Evolutionary conservation across 2,329 filamentous ascomycete species (phyloP).

Genomic region (Nemania sp.): DNA sequence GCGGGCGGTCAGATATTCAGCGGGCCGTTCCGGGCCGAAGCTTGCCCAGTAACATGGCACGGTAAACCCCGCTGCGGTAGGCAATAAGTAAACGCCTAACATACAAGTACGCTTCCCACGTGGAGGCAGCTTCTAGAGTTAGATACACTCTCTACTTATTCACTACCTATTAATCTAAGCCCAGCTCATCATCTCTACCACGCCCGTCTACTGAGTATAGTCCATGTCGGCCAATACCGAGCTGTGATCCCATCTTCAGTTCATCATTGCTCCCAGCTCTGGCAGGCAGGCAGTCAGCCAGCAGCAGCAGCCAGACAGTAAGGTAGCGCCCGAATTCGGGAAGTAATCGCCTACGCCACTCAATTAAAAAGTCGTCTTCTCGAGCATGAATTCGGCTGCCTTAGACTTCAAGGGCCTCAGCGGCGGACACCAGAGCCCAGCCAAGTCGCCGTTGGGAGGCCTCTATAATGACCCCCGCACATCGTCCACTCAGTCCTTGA

Average conservation of each 20-base stretch:
- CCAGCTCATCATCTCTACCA: too few species aligned
- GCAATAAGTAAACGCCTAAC: too few species aligned
- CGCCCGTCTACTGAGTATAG: neutral
- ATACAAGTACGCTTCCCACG: too few species aligned
- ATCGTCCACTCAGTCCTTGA: slow-evolving; percentile 52
- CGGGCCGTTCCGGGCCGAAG: too few species aligned
- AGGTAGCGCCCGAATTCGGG: neutral
- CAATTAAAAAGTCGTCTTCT: neutral
- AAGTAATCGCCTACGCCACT: neutral
- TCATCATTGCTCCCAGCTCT: neutral
- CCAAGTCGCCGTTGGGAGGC: slow-evolving; percentile 28
- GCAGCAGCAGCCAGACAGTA: neutral
- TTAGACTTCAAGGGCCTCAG: slow-evolving; percentile 17
- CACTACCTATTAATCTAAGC: too few species aligned
- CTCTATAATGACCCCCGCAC: slow-evolving; percentile 49
- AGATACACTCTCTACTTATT: too few species aligned
- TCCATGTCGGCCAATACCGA: neutral
- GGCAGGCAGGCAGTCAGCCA: neutral
- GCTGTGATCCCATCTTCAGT: neutral
- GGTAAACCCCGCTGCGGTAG: too few species aligned
- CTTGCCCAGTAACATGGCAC: too few species aligned
- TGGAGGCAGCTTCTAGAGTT: too few species aligned
- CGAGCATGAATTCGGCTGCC: slow-evolving; percentile 19
- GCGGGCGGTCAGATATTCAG: too few species aligned
- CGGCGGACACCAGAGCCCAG: slow-evolving; percentile 6